Evolutionary conservation across 2,329 filamentous ascomycete species (phyloP).

Genomic region (Fusarium paranaense): DNA sequence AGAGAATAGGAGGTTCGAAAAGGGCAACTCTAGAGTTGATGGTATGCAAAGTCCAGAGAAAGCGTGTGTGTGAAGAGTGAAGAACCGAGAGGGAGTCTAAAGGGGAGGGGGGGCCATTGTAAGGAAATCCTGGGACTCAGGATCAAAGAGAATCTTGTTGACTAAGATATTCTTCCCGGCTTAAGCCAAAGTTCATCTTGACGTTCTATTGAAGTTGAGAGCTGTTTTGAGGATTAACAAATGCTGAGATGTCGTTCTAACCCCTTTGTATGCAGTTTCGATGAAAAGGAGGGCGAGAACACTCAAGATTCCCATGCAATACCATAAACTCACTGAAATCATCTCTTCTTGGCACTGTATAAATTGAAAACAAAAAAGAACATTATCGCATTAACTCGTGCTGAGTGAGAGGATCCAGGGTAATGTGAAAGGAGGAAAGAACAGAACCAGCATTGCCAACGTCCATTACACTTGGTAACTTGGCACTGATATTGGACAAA

Average conservation of each 20-base stretch:
- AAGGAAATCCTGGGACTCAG: not conserved
- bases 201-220: rapidly evolving
- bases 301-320: not conserved
- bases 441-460: not conserved
- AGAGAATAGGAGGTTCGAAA: rapidly evolving
- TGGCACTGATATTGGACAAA: not conserved
- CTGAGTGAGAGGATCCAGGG: not conserved
- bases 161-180: no score
- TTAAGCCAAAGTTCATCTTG: not conserved
- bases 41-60: not conserved
- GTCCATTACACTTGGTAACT: not conserved
- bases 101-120: not conserved
- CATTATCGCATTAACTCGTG: no score
- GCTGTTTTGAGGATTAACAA: not conserved
- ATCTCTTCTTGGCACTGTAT: not conserved
- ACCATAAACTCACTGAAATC: rapidly evolving
- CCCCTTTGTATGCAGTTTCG: not conserved
- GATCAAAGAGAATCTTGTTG: not conserved
- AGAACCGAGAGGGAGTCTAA: not conserved
- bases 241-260: not conserved
- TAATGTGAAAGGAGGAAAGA: not conserved
- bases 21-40: not conserved
- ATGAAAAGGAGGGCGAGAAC: not conserved
- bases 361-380: not conserved
- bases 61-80: not conserved